Evolutionary conservation across 2,329 filamentous ascomycete genomes (phyloP), one percentile per base, ranked within the genome.

Genomic region (Talaromyces sp.): DNA sequence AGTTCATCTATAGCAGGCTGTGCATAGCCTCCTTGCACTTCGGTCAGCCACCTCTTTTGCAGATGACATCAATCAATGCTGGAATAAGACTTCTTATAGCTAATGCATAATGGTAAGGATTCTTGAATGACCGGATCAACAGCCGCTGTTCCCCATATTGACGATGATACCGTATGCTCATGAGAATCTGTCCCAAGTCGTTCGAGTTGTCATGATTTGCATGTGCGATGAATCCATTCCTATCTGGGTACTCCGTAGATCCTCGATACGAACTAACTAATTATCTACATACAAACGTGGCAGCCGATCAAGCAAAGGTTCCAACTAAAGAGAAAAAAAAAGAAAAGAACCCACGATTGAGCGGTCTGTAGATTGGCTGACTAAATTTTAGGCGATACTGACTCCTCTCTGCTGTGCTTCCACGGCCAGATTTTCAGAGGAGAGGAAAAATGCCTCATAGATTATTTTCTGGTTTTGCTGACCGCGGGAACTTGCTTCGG

Each of bases 401-500:
- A 28, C 25, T 28, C 19, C 10, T 9, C 10, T 17, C 39, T 41
- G 13, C 19, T 41, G 43, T 46, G 33, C 45, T 48, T 35, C 45
- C 45, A 48, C 45, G 45, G 28, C 28, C 45, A 46, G 53, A 46
- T 37, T 48, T 48, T 50, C 33, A 56, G 37, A 33, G 53, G 53
- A 31, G 43, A 41, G 43, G 54, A 40, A 50, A 56, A 56, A 56
- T 56, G 54, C 54, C 54, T 56, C 54, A 56, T 56, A 56, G 33
- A 33, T 31, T 45, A n/a, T 5, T 5, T 33, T 22, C 17, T 35
- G 21, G 13, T 19, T 28, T 50, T n/a, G n/a, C n/a, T 7, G 25
- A 7, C 25, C 25, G 25, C 25, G 7, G 25, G 25, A n/a, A 28
- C 25, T 28, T 28, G 25, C 7, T n/a, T n/a, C n/a, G 33, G 21